Base-by-base conservation (phyloP, 192 early-diverging fungal genomes). In the Coemansia sp. region DNA sequence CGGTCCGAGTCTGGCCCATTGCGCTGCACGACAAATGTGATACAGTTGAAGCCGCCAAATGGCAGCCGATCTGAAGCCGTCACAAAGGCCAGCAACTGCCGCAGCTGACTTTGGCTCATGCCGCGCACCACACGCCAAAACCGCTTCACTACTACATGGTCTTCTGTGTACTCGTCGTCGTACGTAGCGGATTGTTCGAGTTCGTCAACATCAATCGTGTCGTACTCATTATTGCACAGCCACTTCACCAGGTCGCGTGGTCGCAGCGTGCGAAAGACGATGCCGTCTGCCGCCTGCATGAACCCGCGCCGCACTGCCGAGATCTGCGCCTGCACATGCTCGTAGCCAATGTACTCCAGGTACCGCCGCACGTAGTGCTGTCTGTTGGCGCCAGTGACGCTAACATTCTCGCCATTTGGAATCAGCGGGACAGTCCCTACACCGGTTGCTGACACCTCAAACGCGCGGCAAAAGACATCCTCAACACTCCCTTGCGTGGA, bases 21-120 rank as follows among this genome's bases (percentile, higher is more conserved):
- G n/a, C 95, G 80, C 74, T 98, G 96, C 13, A 98, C 87, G 39
- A 95, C 93, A 92, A 98, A 98, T 22, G 90, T 88, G 31, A 98
- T 75, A 27, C 86, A 82, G 27, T 86, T 84, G 41, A 93, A 85
- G 1, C 96, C 95, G 48, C 89, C 88, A 40, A 96, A 72, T 8
- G 96, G 96, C 4, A 96, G 81, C n/a, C 93, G 88, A 67, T 96
- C 93, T 32, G 88, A 89, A 4, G 95, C 93, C 6, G 95, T 98
- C 3, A 98, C 96, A 87, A 98, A 98, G 1, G 86, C 76, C 41
- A 98, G 77, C 38, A 98, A 82, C 41, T 90, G 70, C 44, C 88
- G 85, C 67, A 93, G 91, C 40, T 90, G 89, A 31, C 83, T 83
- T 8, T 86, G 69, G 1, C 82, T 66, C 65, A 96, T 71, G 12